These are phyloP conservation scores for Peronospora belbahrii DNA, from an alignment of 352 stramenopile genomes.

Conservation along the genomic window DNA sequence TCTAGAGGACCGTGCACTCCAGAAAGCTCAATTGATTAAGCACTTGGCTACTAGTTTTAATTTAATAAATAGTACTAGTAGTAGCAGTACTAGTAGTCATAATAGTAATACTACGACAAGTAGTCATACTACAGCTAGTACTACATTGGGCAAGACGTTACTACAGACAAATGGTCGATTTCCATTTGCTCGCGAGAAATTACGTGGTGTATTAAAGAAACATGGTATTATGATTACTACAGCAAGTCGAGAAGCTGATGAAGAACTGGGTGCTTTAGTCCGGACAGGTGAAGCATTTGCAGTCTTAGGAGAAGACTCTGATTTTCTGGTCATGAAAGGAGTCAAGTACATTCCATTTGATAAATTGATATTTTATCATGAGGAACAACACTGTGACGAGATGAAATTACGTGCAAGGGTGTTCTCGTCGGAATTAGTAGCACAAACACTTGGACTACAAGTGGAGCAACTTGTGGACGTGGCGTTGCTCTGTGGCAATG, in stretches of 20 bases:
- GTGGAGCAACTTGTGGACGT: conserved; percentile 77
- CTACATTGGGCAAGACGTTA: conserved; percentile 25
- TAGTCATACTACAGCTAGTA: not conserved
- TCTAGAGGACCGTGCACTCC: conserved; percentile 38
- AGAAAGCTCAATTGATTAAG: conserved; percentile 48
- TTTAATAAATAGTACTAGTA: not conserved
- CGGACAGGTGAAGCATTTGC: conserved; percentile 43
- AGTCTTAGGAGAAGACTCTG: conserved; percentile 78
- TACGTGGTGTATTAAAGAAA: conserved; percentile 48
- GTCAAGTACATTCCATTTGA: conserved; percentile 78
- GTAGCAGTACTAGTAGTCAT: not conserved
- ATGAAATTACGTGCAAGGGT: conserved; percentile 51
- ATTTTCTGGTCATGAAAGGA: conserved; percentile 83
- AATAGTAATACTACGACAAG: not conserved
- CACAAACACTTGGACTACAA: conserved; percentile 43
- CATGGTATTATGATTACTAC: conserved; percentile 45
- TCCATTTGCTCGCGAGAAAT: conserved; percentile 63
- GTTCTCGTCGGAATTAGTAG: conserved; percentile 61
- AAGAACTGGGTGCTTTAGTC: conserved; percentile 63
- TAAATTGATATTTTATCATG: conserved; percentile 28
- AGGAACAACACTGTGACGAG: not conserved
- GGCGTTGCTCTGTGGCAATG: conserved; percentile 82
- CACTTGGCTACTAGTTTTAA: conserved; percentile 14
- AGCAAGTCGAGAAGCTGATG: conserved; percentile 62
- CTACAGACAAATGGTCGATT: conserved; percentile 65